These are phyloP conservation scores for Cryphonectria radicalis DNA, from an alignment of 2,329 filamentous ascomycete genomes.

Conservation along the genomic window DNA sequence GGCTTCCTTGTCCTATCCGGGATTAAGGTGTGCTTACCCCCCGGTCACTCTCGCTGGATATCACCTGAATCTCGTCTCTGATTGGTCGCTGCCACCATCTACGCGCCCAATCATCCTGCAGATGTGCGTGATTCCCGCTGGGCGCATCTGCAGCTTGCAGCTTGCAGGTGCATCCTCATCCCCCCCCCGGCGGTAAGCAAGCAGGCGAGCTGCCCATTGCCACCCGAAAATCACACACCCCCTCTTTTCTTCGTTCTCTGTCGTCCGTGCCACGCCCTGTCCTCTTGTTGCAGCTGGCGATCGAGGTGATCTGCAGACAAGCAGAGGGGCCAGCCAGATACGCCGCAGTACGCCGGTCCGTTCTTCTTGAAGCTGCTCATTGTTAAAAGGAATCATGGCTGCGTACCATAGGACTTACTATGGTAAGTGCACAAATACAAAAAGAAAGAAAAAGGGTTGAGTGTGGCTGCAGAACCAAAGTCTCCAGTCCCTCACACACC, in stretches of 20 bases:
- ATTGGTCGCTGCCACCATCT: slow-evolving; percentile 15
- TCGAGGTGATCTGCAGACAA: not conserved
- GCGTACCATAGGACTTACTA: not conserved
- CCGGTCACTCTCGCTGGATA: slow-evolving; percentile 9
- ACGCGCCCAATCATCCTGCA: slow-evolving; percentile 24
- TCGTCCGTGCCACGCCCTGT: not conserved
- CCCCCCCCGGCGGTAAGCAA: slow-evolving; percentile 20
- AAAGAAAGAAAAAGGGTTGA: not conserved
- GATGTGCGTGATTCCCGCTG: slow-evolving; percentile 21
- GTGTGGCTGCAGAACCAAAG: not conserved
- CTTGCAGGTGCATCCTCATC: slow-evolving; percentile 20
- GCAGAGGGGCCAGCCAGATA: too few species aligned
- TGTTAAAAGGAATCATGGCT: not conserved
- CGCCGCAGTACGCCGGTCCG: not conserved
- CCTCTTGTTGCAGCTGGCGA: too few species aligned
- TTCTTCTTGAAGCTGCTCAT: not conserved
- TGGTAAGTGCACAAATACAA: not conserved
- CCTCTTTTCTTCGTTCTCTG: not conserved
- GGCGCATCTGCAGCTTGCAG: slow-evolving; percentile 27
- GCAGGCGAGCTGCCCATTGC: not conserved
- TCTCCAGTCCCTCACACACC: not conserved
- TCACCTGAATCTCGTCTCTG: not conserved
- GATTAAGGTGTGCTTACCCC: slow-evolving; percentile 18
- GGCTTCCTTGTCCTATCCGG: slow-evolving; percentile 10
- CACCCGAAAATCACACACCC: slow-evolving; percentile 3